These are phyloP conservation scores for Peronospora belbahrii DNA, from an alignment of 352 stramenopile genomes.

Conservation along the genomic window DNA sequence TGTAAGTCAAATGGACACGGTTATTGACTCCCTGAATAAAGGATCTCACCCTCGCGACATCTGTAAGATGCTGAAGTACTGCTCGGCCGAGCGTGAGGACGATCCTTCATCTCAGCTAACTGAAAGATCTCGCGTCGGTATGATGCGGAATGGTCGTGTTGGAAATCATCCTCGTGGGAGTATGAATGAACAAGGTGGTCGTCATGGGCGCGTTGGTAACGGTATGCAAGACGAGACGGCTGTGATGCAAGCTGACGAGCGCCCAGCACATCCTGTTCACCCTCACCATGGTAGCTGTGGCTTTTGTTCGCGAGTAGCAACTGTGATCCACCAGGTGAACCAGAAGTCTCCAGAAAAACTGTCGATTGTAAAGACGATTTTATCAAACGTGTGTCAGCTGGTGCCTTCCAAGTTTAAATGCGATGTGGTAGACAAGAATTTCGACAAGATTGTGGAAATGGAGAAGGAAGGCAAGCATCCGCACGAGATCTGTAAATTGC, in stretches of 20 bases:
- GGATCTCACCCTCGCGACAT: slow-evolving; percentile 37
- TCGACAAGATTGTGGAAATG: slow-evolving; percentile 58
- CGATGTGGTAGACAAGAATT: slow-evolving; percentile 40
- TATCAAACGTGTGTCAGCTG: slow-evolving; percentile 44
- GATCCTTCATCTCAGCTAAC: slow-evolving; percentile 1
- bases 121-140: slow-evolving; percentile 13
- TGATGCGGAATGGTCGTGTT: slow-evolving; percentile 20
- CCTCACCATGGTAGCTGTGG: slow-evolving; percentile 31
- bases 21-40: slow-evolving; percentile 41
- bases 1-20: slow-evolving; percentile 33
- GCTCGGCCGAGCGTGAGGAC: slow-evolving; percentile 8
- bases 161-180: slow-evolving; percentile 14
- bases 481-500: slow-evolving; percentile 39
- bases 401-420: slow-evolving; percentile 40
- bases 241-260: no score
- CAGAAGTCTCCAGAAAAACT: slow-evolving; percentile 34
- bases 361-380: slow-evolving; percentile 34
- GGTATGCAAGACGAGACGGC: no score
- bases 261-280: no score
- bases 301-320: slow-evolving; percentile 41
- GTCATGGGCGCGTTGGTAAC: neutral
- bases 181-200: slow-evolving; percentile 12
- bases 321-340: slow-evolving; percentile 39
- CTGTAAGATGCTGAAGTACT: slow-evolving; percentile 41
- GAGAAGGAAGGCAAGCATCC: slow-evolving; percentile 46